These are phyloP conservation scores for Primulina huaijiensis DNA, from an alignment of 257 asterid genomes.

Conservation along the genomic window DNA sequence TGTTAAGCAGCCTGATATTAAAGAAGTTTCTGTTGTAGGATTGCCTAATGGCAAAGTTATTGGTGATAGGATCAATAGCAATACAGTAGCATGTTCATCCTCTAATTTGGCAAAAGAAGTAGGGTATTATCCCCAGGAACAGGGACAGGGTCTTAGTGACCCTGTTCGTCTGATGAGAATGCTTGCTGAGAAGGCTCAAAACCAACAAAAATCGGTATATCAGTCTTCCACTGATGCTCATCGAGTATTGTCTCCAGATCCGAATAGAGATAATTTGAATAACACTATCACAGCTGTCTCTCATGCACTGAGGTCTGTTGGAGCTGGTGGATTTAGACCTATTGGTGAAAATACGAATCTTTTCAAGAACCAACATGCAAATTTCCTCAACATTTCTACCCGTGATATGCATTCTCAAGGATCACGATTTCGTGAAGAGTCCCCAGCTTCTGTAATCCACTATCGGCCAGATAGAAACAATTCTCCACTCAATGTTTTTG, in stretches of 20 bases:
- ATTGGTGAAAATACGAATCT: background rate
- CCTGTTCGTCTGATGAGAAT: background rate
- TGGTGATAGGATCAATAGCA: conserved; percentile 33
- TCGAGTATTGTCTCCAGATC: background rate
- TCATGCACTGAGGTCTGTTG: background rate
- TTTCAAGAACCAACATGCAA: background rate
- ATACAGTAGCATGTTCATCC: conserved; percentile 26
- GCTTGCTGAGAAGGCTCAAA: background rate
- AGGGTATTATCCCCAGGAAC: conserved; percentile 26
- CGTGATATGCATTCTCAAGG: background rate
- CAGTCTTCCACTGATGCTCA: background rate
- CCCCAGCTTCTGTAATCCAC: conserved; percentile 35
- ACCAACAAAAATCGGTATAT: background rate
- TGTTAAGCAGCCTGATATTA: conserved; percentile 43
- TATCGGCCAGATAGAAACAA: conserved; percentile 43
- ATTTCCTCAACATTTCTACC: background rate
- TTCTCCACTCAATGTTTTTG: conserved; percentile 47
- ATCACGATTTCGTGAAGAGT: background rate
- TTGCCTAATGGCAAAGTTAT: conserved; percentile 43
- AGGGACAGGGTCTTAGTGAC: background rate
- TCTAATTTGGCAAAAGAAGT: conserved; percentile 36
- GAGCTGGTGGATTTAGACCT: background rate
- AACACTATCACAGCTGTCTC: background rate
- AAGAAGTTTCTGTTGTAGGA: conserved; percentile 41
- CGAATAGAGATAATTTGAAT: background rate